These are phyloP conservation scores for Microdochium trichocladiopsis DNA, from an alignment of 2,329 filamentous ascomycete genomes.

Conservation along the genomic window DNA sequence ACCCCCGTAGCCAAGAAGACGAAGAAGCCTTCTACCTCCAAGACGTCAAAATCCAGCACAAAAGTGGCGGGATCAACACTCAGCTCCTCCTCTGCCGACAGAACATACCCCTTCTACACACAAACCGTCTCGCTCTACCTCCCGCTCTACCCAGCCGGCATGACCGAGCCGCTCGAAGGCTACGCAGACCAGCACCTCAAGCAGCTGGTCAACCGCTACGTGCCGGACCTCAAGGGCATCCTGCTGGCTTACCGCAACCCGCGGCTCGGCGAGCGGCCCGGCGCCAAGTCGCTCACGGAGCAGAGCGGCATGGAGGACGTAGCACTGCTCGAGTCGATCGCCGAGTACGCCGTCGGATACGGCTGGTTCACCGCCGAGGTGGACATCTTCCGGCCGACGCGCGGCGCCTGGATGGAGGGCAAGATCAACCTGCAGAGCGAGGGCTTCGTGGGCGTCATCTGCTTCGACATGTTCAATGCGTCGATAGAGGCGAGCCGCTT, in stretches of 20 bases:
- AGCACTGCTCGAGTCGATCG: constrained; percentile 45
- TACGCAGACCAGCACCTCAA: constrained; percentile 68
- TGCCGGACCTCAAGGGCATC: constrained; percentile 65
- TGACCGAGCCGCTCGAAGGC: constrained; percentile 62
- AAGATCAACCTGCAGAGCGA: constrained; percentile 81
- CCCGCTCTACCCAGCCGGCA: constrained; percentile 64
- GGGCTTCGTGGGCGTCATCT: constrained; percentile 81
- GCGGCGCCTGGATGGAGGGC: constrained; percentile 70
- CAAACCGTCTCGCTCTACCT: constrained; percentile 78
- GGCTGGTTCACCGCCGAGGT: constrained; percentile 87
- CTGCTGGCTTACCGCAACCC: constrained; percentile 67
- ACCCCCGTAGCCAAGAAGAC: constrained; percentile 13
- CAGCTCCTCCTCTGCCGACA: constrained; percentile 28
- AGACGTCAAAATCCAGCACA: constrained; percentile 12
- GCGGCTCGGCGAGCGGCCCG: constrained; percentile 53
- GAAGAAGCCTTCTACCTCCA: constrained; percentile 10
- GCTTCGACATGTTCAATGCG: constrained; percentile 88
- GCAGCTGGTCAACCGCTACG: constrained; percentile 70
- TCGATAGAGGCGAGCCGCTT: constrained; percentile 73
- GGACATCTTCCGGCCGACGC: constrained; percentile 70
- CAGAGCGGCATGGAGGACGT: constrained; percentile 34
- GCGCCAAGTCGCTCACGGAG: constrained; percentile 39
- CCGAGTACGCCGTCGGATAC: constrained; percentile 82
- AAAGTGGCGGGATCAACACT: constrained; percentile 14
- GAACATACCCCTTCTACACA: constrained; percentile 64